Conservation (phyloP, 2,329 filamentous ascomycete species). For the Aspergillus aculeatus region DNA sequence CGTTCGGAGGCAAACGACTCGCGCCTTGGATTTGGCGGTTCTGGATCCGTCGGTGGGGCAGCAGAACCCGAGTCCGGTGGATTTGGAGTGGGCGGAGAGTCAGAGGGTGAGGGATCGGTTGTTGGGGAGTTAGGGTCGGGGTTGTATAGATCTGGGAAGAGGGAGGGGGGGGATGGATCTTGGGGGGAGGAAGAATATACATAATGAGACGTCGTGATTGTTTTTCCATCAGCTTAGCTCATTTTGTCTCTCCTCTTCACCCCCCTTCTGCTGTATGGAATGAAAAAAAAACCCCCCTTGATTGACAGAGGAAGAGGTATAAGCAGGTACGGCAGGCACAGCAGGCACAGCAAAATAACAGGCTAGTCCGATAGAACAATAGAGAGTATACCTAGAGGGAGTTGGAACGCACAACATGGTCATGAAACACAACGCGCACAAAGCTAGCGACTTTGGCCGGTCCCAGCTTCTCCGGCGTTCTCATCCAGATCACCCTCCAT, state of each 20-base stretch:
- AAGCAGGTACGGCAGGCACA: neutral
- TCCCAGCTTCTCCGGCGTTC: conserved; percentile 9
- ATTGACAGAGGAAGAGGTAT: neutral
- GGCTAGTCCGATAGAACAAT: neutral
- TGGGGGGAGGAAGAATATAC: neutral
- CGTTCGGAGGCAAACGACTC: conserved; percentile 6
- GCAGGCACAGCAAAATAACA: neutral
- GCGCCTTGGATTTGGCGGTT: conserved; percentile 30
- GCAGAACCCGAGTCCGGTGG: conserved; percentile 24
- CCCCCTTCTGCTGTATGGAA: too few relatives aligned
- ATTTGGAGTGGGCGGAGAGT: conserved; percentile 30
- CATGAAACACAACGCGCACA: neutral
- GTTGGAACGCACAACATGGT: neutral
- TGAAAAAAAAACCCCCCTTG: neutral
- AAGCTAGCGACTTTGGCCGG: neutral
- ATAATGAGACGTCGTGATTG: too few relatives aligned
- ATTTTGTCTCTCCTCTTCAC: too few relatives aligned
- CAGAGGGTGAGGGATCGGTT: conserved; percentile 17
- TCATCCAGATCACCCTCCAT: conserved; percentile 66
- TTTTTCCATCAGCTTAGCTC: too few relatives aligned
- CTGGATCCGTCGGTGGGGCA: conserved; percentile 21
- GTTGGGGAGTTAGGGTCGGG: neutral
- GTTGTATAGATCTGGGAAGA: neutral
- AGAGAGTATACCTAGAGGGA: neutral
- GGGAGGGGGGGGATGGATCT: neutral